Conservation (phyloP, 805 yeast genomes). For the Yarrowia sp. region DNA sequence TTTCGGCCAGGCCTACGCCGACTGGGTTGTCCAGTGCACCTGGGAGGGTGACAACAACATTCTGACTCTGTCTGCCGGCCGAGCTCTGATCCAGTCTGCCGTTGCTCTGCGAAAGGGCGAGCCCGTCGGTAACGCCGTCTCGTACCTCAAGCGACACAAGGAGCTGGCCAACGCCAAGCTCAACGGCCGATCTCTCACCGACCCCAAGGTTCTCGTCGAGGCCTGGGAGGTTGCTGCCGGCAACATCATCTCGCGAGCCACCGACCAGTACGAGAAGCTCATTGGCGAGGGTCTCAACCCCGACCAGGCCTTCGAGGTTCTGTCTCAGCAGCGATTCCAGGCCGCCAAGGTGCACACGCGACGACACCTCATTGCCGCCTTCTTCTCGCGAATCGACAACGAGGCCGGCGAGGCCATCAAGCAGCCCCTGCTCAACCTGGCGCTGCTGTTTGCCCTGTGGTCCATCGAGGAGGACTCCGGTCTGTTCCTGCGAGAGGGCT, state of each 20-base stretch:
- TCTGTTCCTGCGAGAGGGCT: constrained; percentile 62
- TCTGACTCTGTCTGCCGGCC: constrained; percentile 78
- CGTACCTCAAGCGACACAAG: constrained; percentile 41
- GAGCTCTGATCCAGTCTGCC: constrained; percentile 61
- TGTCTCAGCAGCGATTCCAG: constrained; percentile 44
- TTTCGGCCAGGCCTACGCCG: constrained; percentile 82
- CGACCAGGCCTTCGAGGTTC: constrained; percentile 42
- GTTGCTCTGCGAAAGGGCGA: constrained; percentile 45
- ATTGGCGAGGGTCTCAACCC: constrained; percentile 33
- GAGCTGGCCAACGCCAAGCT: constrained; percentile 30
- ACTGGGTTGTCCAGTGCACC: constrained; percentile 97
- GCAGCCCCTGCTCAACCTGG: constrained; percentile 52
- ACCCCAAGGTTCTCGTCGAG: constrained; percentile 35
- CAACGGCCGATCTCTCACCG: constrained; percentile 33
- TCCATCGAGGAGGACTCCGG: constrained; percentile 70
- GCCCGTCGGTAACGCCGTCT: constrained; percentile 48
- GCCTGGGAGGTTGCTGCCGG: constrained; percentile 43
- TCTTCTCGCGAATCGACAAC: constrained; percentile 40
- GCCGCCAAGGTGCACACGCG: constrained; percentile 44
- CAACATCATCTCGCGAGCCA: constrained; percentile 39
- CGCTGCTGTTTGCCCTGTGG: constrained; percentile 61
- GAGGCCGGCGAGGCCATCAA: constrained; percentile 45
- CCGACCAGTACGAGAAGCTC: constrained; percentile 35
- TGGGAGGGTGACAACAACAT: constrained; percentile 98
- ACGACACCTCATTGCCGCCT: constrained; percentile 40